Evolutionary conservation across 108 stramenopile species (phyloP).

Genomic region (Epipyxis sp.): DNA sequence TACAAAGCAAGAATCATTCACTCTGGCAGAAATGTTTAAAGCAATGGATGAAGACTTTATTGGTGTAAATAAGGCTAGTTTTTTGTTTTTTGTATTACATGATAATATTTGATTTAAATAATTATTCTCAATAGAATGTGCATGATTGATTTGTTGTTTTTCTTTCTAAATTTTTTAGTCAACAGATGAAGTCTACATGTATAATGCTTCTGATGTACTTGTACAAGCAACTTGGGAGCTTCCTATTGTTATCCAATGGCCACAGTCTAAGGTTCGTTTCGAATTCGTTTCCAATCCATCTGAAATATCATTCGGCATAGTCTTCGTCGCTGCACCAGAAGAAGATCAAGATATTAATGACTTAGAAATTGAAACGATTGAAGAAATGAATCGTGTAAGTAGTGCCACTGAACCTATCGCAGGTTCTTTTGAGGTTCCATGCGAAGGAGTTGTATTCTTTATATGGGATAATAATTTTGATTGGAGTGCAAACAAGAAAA

Average conservation of each 20-base stretch:
- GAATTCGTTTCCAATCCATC: neutral
- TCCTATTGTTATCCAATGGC: constrained; percentile 6
- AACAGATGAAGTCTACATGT: neutral
- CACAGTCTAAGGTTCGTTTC: neutral
- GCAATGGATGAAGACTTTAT: constrained; percentile 6
- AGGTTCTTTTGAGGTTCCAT: neutral
- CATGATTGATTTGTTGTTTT: neutral
- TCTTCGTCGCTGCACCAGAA: constrained; percentile 10
- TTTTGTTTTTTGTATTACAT: no score
- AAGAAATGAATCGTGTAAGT: neutral
- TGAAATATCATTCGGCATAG: constrained; percentile 7
- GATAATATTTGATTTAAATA: neutral
- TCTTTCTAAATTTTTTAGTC: neutral
- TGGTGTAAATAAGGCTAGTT: neutral
- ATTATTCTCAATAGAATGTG: neutral
- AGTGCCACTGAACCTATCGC: neutral
- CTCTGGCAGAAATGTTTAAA: no score
- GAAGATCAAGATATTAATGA: neutral
- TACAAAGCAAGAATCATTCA: no score
- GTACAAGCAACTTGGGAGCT: neutral
- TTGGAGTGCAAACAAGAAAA: neutral
- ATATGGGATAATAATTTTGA: neutral
- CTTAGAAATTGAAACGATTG: neutral
- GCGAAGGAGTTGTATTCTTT: constrained; percentile 15
- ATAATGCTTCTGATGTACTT: neutral